Evolutionary conservation across 148 eudicot species (phyloP).

Genomic region (Tetragonia tetragonoides): DNA sequence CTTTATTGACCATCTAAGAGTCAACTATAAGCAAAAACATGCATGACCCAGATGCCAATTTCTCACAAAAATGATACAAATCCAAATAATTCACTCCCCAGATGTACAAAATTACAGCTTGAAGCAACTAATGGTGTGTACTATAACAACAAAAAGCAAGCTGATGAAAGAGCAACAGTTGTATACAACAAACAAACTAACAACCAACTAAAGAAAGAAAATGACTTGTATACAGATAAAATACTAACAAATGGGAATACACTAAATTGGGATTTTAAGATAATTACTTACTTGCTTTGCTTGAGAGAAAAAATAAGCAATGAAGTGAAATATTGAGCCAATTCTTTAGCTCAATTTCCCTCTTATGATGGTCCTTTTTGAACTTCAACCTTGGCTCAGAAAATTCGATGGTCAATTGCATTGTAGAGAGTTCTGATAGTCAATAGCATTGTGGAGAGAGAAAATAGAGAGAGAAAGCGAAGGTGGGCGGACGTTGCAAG

Average conservation of each 20-base stretch:
- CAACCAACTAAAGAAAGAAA: not conserved
- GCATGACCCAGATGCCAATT: constrained; percentile 34
- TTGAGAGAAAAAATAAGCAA: not conserved
- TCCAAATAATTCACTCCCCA: constrained; percentile 7
- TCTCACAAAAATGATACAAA: constrained; percentile 13
- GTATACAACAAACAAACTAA: not conserved
- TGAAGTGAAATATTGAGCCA: constrained; percentile 5
- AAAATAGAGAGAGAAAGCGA: constrained; percentile 17
- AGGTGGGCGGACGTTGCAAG: constrained; percentile 21
- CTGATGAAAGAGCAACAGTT: not conserved
- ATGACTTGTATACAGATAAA: not conserved
- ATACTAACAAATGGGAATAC: constrained; percentile 4
- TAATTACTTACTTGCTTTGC: constrained; percentile 30
- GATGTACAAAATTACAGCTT: constrained; percentile 11
- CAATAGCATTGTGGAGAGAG: constrained; percentile 36
- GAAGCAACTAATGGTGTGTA: not conserved
- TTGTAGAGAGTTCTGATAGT: constrained; percentile 34
- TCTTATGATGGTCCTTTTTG: constrained; percentile 7
- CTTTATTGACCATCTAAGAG: constrained; percentile 28
- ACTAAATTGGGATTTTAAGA: constrained; percentile 7
- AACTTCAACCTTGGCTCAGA: not conserved
- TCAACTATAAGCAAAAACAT: constrained; percentile 32
- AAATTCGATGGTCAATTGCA: constrained; percentile 48
- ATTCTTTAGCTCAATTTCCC: constrained; percentile 4
- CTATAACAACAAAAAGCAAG: not conserved